Evolutionary conservation across 768 basidiomycete species (phyloP).

Genomic region (Hericium rajendrae): DNA sequence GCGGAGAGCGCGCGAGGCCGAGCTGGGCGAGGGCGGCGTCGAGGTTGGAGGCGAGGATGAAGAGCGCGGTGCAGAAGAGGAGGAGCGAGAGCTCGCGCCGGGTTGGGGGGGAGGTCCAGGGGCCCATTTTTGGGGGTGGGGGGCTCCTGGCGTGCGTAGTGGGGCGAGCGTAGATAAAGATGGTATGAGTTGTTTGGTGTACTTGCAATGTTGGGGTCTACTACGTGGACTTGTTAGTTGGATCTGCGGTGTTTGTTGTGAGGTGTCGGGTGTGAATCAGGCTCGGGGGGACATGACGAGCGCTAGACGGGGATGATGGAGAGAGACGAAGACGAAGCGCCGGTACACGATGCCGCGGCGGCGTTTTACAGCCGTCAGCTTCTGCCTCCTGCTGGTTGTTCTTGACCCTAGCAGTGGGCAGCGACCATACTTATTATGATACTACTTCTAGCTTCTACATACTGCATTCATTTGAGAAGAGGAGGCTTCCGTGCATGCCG

Average conservation of each 20-base stretch:
- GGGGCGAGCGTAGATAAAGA: not conserved
- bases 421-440: too few relatives aligned
- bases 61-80: constrained; percentile 53
- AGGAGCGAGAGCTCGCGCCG: constrained; percentile 66
- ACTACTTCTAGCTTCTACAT: too few relatives aligned
- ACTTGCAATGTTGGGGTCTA: not conserved
- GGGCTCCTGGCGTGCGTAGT: not conserved
- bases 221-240: not conserved
- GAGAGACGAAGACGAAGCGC: too few relatives aligned
- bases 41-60: constrained; percentile 67
- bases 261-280: not conserved
- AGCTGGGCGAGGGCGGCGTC: constrained; percentile 44
- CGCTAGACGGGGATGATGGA: not conserved
- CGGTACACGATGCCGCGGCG: too few relatives aligned
- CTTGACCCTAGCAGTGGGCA: too few relatives aligned
- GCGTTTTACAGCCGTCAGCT: too few relatives aligned
- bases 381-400: too few relatives aligned
- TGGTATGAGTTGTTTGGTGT: not conserved
- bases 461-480: too few relatives aligned
- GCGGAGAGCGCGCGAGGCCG: constrained; percentile 5
- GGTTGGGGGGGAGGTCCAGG: constrained; percentile 58
- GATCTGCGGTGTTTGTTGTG: not conserved
- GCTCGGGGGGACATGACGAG: not conserved
- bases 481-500: too few relatives aligned
- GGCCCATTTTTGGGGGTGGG: constrained; percentile 1